Evolutionary conservation across 1,284 basidiomycete genomes (phyloP).

Genomic region (Vanrija humicola): DNA sequence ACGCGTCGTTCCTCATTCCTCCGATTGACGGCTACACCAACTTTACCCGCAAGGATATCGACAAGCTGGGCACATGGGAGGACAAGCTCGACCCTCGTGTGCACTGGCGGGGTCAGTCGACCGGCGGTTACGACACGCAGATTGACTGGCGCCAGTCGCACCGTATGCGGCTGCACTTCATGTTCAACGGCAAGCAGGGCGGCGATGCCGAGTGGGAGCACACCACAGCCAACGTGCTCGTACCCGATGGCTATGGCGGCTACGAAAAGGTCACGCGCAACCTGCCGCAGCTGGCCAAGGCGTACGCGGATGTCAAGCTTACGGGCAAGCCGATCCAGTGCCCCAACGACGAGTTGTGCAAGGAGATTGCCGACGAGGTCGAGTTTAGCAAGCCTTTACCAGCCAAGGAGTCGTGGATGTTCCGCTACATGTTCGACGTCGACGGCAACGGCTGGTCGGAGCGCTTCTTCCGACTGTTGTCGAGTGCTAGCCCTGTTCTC

Average conservation of each 20-base stretch:
- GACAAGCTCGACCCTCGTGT: slow-evolving; percentile 45
- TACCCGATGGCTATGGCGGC: slow-evolving; percentile 42
- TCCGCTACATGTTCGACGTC: slow-evolving; percentile 44
- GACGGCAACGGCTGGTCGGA: slow-evolving; percentile 68
- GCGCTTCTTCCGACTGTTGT: slow-evolving; percentile 56
- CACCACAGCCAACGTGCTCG: slow-evolving; percentile 38
- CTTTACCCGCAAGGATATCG: slow-evolving; percentile 33
- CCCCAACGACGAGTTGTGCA: slow-evolving; percentile 26
- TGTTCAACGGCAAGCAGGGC: slow-evolving; percentile 47
- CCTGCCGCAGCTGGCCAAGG: slow-evolving; percentile 35
- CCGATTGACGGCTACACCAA: slow-evolving; percentile 46
- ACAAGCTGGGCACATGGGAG: slow-evolving; percentile 37
- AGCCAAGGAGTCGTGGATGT: slow-evolving; percentile 55
- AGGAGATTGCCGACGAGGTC: slow-evolving; percentile 38
- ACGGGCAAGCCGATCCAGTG: slow-evolving; percentile 41
- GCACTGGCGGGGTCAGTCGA: slow-evolving; percentile 51
- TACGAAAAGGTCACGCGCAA: slow-evolving; percentile 32
- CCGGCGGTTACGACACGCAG: slow-evolving; percentile 44
- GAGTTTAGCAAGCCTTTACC: slow-evolving; percentile 53
- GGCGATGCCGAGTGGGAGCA: slow-evolving; percentile 28
- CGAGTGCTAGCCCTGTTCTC: slow-evolving; percentile 47
- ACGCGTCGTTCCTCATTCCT: slow-evolving; percentile 43
- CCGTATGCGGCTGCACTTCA: slow-evolving; percentile 47
- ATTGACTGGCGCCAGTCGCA: slow-evolving; percentile 49
- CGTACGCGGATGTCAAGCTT: slow-evolving; percentile 49